Base-by-base conservation (phyloP, 2,329 filamentous ascomycete species). In the Paraphaeosphaeria minitans region DNA sequence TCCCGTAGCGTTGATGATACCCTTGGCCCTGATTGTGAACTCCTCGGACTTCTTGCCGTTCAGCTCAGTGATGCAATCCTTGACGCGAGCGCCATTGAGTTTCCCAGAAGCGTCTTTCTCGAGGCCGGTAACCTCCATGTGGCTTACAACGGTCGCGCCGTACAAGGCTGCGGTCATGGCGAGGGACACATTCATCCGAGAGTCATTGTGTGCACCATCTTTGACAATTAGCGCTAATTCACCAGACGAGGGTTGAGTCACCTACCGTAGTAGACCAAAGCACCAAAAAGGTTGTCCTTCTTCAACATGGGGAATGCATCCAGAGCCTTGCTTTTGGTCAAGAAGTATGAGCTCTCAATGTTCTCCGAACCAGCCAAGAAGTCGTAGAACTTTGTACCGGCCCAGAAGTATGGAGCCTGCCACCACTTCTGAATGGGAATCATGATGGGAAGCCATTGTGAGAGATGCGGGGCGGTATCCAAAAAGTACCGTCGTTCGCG, bases 171-270 rank as follows among this genome's bases (percentile, higher is more conserved):
- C 91, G 19, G 92, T 96, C 87, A 94, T 91, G 21, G 91, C 92
- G 57, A 96, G 83, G 9, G 91, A 93, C 29, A 95, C 89, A 73
- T 96, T 96, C 92, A 96, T 96, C 51, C 92, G 87, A 21, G 92
- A 95, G 77, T 96, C 92, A 72, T 96, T 96, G 79, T 96, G 92
- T 31, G 91, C 91, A 67, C 92, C 92, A 79, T 96, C 92, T 85
- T 57, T 24, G 31, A 35, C 6, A 24, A 56, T 78, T 63, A 78
- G 71, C 54, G 48, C 31, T 35, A 33, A 12, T n/a, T 13, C 31
- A 42, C 22, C 10, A n/a, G 16, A 37, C n/a, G 21, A 49, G 22
- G 10, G 2, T 33, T 22, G 29, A 10, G 24, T 31, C 24, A 58
- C 70, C 54, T 77, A 85, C 84, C 89, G 75, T 96, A 96, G 82